phyloP scores from a whole-genome alignment of 2,329 filamentous ascomycete species.

The Colletotrichum ledebouriae region DNA sequence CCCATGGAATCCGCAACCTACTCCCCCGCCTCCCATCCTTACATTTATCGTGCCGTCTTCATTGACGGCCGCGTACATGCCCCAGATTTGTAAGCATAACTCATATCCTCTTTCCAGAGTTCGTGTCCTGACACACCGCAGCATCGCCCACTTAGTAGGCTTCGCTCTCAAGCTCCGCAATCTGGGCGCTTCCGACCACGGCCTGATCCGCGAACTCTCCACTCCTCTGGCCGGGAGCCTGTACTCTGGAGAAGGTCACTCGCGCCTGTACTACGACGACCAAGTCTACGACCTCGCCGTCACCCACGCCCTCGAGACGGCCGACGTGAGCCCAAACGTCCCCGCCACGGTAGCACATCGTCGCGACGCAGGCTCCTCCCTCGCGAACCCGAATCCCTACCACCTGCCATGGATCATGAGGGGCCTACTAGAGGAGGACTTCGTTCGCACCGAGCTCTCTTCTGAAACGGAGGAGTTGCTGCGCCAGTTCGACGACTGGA shows the following conservation, averaged over 20 bases:
- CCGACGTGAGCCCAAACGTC: constrained; percentile 57
- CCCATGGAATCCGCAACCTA: constrained; percentile 92
- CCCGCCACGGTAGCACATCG: constrained; percentile 45
- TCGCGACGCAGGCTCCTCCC: constrained; percentile 43
- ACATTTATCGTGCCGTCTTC: constrained; percentile 96
- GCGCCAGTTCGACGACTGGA: constrained; percentile 94
- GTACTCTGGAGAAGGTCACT: constrained; percentile 94
- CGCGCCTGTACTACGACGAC: constrained; percentile 89
- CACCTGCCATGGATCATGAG: constrained; percentile 96
- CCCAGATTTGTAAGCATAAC: constrained; percentile 80
- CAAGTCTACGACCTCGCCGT: constrained; percentile 86
- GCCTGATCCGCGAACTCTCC: constrained; percentile 90
- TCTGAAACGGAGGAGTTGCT: constrained; percentile 84
- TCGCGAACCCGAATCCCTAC: constrained; percentile 81
- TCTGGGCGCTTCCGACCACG: constrained; percentile 91
- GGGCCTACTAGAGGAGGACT: constrained; percentile 90
- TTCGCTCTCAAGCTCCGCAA: constrained; percentile 96
- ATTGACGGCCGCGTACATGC: constrained; percentile 93
- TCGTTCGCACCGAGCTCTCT: constrained; percentile 84
- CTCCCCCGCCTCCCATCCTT: constrained; percentile 86
- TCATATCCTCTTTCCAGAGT: neutral
- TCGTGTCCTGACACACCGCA: constrained; percentile 45
- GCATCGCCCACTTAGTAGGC: constrained; percentile 88
- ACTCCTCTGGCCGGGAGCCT: constrained; percentile 89
- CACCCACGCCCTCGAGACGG: constrained; percentile 80